Percentiles rank a stretch among this genome's conserved stretches.
These are phyloP conservation scores for Coemansia javaensis DNA, from an alignment of 192 early-diverging fungal genomes.

Conservation along the genomic window DNA sequence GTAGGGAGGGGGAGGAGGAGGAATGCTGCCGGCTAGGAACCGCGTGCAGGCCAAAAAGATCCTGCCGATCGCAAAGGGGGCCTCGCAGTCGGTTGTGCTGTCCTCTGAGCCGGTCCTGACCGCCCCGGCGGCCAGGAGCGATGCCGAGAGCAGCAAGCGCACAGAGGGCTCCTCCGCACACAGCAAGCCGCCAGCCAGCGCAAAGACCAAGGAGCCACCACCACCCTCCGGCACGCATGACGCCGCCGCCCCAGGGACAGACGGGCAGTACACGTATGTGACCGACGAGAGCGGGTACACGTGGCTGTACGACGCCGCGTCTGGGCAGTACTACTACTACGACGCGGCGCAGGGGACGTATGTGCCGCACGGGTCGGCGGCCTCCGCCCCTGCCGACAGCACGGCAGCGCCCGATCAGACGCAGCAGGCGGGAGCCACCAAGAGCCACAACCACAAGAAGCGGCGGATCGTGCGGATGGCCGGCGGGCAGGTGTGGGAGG, in stretches of 20 bases:
- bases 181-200: too few species aligned
- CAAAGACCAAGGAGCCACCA: too few species aligned
- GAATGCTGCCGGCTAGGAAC: slow-evolving; percentile 29
- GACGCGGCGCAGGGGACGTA: slow-evolving; percentile 22
- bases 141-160: neutral
- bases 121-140: slow-evolving; percentile 1
- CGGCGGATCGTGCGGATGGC: slow-evolving; percentile 71
- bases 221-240: too few species aligned
- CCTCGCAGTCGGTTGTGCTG: slow-evolving; percentile 6
- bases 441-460: slow-evolving; percentile 52
- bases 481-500: slow-evolving; percentile 93
- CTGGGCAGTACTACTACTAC: slow-evolving; percentile 50
- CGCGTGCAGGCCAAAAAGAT: slow-evolving; percentile 24
- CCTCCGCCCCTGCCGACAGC: neutral
- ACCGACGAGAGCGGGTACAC: slow-evolving; percentile 39
- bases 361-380: slow-evolving; percentile 14
- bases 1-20: too few species aligned
- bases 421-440: neutral
- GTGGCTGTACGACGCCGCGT: slow-evolving; percentile 33
- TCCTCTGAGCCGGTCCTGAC: slow-evolving; percentile 25
- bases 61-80: too few species aligned
- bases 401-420: neutral
- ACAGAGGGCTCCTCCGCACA: neutral
- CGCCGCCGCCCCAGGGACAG: too few species aligned
- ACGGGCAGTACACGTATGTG: slow-evolving; percentile 42